A percentile compares a stretch with the other conserved stretches of the same genome.
phyloP scores from a whole-genome alignment of 73 alveolate genomes.

The Paraurostyla sp. region DNA sequence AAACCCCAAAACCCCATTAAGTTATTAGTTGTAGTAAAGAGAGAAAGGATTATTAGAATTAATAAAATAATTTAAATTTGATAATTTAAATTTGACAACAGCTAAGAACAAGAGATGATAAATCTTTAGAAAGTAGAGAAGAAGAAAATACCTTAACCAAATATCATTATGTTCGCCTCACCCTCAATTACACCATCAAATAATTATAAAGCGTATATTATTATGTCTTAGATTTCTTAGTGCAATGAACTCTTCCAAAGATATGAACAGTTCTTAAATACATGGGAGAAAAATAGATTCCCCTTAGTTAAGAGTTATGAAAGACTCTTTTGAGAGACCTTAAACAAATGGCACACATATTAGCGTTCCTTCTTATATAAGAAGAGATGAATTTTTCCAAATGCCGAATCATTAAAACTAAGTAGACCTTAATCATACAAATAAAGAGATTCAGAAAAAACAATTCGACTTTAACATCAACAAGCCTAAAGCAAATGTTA shows the following conservation, averaged over 20 bases:
- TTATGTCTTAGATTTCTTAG: neutral
- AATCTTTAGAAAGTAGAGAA: constrained; percentile 19
- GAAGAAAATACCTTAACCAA: neutral
- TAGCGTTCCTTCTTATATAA: neutral
- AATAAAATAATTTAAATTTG: constrained; percentile 53
- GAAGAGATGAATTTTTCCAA: constrained; percentile 4
- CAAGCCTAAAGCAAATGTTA: constrained; percentile 18
- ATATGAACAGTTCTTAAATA: neutral
- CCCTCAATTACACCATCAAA: constrained; percentile 57
- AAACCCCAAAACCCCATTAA: too few relatives aligned
- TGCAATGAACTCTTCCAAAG: neutral
- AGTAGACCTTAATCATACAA: constrained; percentile 48
- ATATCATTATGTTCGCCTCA: constrained; percentile 22
- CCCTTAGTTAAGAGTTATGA: constrained; percentile 37
- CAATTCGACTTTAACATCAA: constrained; percentile 46
- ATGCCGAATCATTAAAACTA: neutral
- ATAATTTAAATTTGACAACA: constrained; percentile 41
- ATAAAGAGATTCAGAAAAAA: constrained; percentile 41
- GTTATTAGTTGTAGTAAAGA: too few relatives aligned
- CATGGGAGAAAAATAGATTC: constrained; percentile 51
- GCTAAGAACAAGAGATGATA: constrained; percentile 55
- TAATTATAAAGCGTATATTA: constrained; percentile 5
- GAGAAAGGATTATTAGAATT: too few relatives aligned
- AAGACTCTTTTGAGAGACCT: constrained; percentile 3
- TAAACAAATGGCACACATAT: constrained; percentile 2